Evolutionary conservation across 768 basidiomycete genomes (phyloP).

Genomic region (Mycena albidolilacea): DNA sequence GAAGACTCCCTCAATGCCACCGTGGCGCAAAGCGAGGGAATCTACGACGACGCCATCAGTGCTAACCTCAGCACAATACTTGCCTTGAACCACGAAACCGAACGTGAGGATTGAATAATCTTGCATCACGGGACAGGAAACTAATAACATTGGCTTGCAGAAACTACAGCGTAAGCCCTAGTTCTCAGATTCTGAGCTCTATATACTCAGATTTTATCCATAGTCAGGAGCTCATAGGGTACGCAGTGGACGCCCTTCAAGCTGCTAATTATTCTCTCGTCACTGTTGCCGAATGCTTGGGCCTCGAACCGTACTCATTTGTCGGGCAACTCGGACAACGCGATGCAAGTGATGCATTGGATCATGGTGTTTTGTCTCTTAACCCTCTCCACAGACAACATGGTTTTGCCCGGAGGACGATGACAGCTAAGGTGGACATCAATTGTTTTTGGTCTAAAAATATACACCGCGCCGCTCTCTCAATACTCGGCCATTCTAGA

Average conservation of each 20-base stretch:
- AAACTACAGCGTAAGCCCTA: slow-evolving; percentile 26
- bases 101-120: not conserved
- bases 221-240: slow-evolving; percentile 20
- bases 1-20: slow-evolving; percentile 56
- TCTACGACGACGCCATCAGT: slow-evolving; percentile 49
- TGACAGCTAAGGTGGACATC: no score
- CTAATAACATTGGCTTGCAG: not conserved
- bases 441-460: no score
- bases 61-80: slow-evolving; percentile 51
- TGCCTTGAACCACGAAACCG: slow-evolving; percentile 50
- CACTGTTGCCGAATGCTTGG: slow-evolving; percentile 45
- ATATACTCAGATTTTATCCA: not conserved
- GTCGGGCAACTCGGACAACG: slow-evolving; percentile 9
- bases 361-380: not conserved
- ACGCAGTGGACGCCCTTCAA: slow-evolving; percentile 40
- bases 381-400: not conserved
- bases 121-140: not conserved
- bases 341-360: slow-evolving; percentile 11
- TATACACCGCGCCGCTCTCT: no score
- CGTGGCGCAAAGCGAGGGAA: slow-evolving; percentile 48
- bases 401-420: slow-evolving; percentile 27
- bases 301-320: slow-evolving; percentile 23
- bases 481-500: no score
- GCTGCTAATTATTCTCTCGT: slow-evolving; percentile 43
- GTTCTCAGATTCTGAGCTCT: not conserved